A percentile compares a stretch with the other conserved stretches of the same genome.
Conservation (phyloP, 352 stramenopile species). For the Peronospora belbahrii region DNA sequence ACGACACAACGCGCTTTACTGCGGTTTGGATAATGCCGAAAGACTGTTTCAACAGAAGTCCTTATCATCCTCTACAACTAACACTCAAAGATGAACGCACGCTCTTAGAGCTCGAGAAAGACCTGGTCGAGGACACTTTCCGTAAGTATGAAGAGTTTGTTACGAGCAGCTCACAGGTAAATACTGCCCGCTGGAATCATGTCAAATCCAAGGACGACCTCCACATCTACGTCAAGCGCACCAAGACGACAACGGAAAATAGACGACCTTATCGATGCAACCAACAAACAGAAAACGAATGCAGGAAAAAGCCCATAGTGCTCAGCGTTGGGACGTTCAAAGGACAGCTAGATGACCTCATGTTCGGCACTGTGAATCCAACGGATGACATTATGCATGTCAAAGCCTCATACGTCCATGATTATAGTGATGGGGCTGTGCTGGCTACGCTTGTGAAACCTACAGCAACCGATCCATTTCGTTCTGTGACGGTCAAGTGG, state of each 20-base stretch:
- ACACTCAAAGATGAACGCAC: constrained; percentile 1
- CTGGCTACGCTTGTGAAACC: constrained; percentile 7
- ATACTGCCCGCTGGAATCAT: constrained; percentile 10
- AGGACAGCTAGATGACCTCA: constrained; percentile 30
- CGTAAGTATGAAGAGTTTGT: constrained; percentile 23
- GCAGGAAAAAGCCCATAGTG: constrained; percentile 5
- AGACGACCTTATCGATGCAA: not conserved
- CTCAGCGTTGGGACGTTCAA: constrained; percentile 22
- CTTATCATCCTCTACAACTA: constrained; percentile 1
- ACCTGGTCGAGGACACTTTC: constrained; percentile 17
- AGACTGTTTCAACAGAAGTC: constrained; percentile 25
- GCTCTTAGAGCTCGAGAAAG: constrained; percentile 1
- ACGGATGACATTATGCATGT: constrained; percentile 31
- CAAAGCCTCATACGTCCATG: constrained; percentile 28
- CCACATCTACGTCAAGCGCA: constrained; percentile 14
- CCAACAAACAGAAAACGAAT: not conserved
- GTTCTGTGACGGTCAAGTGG: constrained; percentile 17
- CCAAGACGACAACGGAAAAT: not conserved
- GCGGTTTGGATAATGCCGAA: constrained; percentile 19
- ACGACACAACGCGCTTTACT: constrained; percentile 22
- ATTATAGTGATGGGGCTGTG: constrained; percentile 23
- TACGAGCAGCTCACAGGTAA: constrained; percentile 6
- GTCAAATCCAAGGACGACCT: constrained; percentile 25
- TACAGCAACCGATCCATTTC: constrained; percentile 7
- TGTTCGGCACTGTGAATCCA: constrained; percentile 30